Evolutionary conservation across 371 early-diverging fungal species (phyloP), one percentile per base, ranked within the genome.

Genomic region (Mortierella sp.): DNA sequence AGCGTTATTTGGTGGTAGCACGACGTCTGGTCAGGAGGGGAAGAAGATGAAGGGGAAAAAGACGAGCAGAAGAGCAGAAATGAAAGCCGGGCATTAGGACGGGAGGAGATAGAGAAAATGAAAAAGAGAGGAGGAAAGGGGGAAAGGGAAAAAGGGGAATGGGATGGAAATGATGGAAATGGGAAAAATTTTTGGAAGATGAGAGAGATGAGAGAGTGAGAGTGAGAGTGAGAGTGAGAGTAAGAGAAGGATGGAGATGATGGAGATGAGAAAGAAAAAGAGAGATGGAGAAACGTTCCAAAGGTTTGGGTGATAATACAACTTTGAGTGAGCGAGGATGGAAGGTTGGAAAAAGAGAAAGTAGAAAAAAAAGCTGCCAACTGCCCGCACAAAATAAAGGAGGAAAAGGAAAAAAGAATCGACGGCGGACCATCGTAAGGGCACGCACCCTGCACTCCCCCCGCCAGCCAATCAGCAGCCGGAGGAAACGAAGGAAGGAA

Each of bases 1-100:
- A 19, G 75, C 44, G 56, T 70, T 75, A 51, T 70, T 75, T 1
- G 75, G 75, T n/a, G 75, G 66, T 26, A 66, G 70, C 70, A 75
- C 69, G 28, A 70, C 66, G 28, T 61, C 52, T 57, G 52, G 47
- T 23, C 56, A 46, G 46, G 21, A 4, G 57, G 45, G 6, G 4
- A 18, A 1, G 47, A 25, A 28, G 45, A 21, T 46, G 2, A 19
- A 56, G 14, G 56, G 43, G 30, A n/a, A 30, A 55, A 50, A 51
- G 44, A n/a, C 59, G 21, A 50, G 52, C 25, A n/a, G 15, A 61
- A 14, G n/a, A 3, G 26, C 26, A 18, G 37, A 51, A 50, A 51
- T 61, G 55, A 43, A 19, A 11, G 44, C 53, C 30, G 55, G 29
- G 43, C 12, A 43, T 48, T 15, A 23, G 9, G 26, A 44, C 28